Evolutionary conservation across 2,329 filamentous ascomycete species (phyloP), one percentile per base, ranked within the genome.

Genomic region (Xylariaceae sp.): DNA sequence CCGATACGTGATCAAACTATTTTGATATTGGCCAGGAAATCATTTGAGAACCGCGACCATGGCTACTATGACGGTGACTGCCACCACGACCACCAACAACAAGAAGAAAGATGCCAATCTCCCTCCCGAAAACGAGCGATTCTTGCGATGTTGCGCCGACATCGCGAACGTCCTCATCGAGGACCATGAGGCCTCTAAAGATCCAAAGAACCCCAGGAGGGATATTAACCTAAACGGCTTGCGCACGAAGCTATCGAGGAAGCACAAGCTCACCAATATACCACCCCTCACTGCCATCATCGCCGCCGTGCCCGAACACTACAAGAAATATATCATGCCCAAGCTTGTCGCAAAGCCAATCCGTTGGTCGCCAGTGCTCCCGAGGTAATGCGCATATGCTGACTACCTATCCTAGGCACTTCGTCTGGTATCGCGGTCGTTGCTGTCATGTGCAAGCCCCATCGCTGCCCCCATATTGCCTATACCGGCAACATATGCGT

Each of bases 401-500:
- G 12, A 62, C 56, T 19, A n/a, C 5, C 12, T 37, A 35, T 32
- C 32, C 4, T 11, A 64, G 61, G 63, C 65, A 96, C 92, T 12
- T 95, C 92, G 0, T 96, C 91, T 50, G 94, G 94, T 55, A 99
- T 99, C 65, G 94, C 94, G 2, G 94, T 99, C 6, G 94, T 99
- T 46, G 94, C 95, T 43, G 95, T 99, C 63, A 99, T 99, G 94
- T 97, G 94, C 80, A 99, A 99, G 73, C 94, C 94, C 29, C 94
- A 99, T 71, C 81, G 94, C 69, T 99, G 94, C 68, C 94, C 94
- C 19, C 94, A 99, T 69, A 99, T 99, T 64, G 89, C 94, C 8
- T 99, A 96, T 71, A 99, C 94, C 0, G 94, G 94, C 60, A 99
- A 99, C 70, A 97, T 99, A 60, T 99, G 94, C 72, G 94, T 99